Base-by-base conservation (phyloP, 768 basidiomycete species). In the Rhizopogon vinicolor region DNA sequence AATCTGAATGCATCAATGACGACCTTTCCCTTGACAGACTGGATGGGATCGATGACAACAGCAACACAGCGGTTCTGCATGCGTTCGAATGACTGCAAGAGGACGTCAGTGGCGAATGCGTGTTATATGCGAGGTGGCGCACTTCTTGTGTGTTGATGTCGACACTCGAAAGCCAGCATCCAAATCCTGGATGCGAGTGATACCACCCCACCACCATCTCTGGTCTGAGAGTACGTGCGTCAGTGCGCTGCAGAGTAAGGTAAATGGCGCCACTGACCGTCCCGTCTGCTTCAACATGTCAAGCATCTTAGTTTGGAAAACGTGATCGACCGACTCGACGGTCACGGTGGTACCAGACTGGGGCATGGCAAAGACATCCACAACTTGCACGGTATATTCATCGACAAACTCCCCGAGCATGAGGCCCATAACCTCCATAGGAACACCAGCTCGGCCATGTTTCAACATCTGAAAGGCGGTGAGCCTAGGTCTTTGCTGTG, bases 191-290 rank as follows among this genome's bases (percentile, higher is more conserved):
- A 78, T 99, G 97, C 40, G 97, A 98, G 73, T 99, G 97, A 67
- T 99, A 99, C 97, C 97, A 99, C 3, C 97, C 97, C 1, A 99
- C 97, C 5, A 98, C 97, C 86, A 89, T 91, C 77, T 98, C 97
- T 33, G 96, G 91, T 63, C 95, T 87, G 56, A 14, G 51, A 48
- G n/a, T 35, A 28, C 35, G 44, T 62, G 46, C 45, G 51, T 54
- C 50, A 46, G 52, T 44, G 35, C 29, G 28, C 37, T 13, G 31
- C 22, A 42, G 45, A 42, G 51, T 31, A 49, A 22, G 35, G 48
- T 22, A 37, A 7, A 58, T 55, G 10, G 46, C 44, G 58, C 42
- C 31, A 71, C 87, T 67, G 62, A 93, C 93, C 96, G 77, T 59
- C 97, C 97, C 0, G 97, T 99, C 76, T 98, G 97, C 74, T 99